phyloP scores from a whole-genome alignment of 495 filamentous ascomycete genomes.

The Xylaria nigripes region DNA sequence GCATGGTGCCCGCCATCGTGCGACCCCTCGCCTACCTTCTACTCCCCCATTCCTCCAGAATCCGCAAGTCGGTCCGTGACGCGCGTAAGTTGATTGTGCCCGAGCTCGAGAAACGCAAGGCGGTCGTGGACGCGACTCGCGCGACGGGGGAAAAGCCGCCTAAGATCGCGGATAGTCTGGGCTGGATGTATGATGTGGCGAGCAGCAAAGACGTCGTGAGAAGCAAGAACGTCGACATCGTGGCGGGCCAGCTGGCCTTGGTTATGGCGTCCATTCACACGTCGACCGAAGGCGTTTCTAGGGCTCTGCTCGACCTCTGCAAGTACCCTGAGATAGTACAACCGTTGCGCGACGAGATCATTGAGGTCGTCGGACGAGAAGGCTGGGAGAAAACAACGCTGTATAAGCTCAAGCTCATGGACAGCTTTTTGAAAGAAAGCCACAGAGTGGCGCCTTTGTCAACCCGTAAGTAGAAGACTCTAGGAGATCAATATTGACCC shows the following conservation, averaged over 20 bases:
- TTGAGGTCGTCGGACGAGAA: constrained; percentile 26
- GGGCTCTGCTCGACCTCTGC: constrained; percentile 34
- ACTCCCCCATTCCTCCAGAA: constrained; percentile 21
- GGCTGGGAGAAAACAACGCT: constrained; percentile 41
- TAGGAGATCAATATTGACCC: neutral
- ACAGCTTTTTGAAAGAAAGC: constrained; percentile 41
- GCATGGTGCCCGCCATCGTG: constrained; percentile 26
- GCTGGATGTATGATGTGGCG: constrained; percentile 28
- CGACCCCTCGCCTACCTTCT: constrained; percentile 30
- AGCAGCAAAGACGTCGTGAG: constrained; percentile 19
- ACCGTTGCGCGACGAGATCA: constrained; percentile 33
- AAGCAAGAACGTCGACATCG: constrained; percentile 20
- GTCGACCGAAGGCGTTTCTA: constrained; percentile 28
- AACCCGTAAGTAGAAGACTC: constrained; percentile 21
- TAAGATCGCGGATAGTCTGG: constrained; percentile 27
- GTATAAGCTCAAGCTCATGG: constrained; percentile 45
- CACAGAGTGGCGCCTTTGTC: constrained; percentile 30
- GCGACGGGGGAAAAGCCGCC: constrained; percentile 23
- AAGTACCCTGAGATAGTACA: constrained; percentile 30
- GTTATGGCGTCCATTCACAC: constrained; percentile 33
- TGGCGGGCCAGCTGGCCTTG: constrained; percentile 23
- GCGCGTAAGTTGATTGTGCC: constrained; percentile 28
- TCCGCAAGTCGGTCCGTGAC: constrained; percentile 23
- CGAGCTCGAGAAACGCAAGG: constrained; percentile 24
- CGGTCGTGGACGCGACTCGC: constrained; percentile 19